Percentiles rank a stretch among this genome's conserved stretches.
These are phyloP conservation scores for Volvox carteri DNA, from an alignment of 163 green algal genomes.

Conservation along the genomic window DNA sequence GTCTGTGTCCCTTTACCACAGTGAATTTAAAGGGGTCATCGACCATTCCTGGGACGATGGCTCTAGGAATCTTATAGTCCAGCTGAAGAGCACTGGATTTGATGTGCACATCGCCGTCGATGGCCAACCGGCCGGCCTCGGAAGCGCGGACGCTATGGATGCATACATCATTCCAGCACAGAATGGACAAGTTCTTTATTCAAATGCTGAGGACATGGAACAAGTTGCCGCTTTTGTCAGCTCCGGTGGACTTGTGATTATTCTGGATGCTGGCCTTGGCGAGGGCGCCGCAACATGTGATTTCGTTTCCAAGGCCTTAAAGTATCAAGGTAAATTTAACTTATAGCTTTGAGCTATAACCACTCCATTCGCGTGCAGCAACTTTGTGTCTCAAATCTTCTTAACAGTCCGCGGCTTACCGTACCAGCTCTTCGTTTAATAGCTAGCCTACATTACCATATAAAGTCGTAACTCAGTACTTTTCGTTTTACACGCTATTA, in stretches of 20 bases:
- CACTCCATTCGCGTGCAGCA: too few relatives aligned
- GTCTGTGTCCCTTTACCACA: not conserved
- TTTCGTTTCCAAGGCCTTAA: not conserved
- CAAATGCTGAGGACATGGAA: not conserved
- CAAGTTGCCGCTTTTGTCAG: not conserved
- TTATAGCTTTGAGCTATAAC: too few relatives aligned
- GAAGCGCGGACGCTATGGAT: too few relatives aligned
- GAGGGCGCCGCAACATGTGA: not conserved
- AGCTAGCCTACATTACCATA: too few relatives aligned
- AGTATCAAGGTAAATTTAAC: slow-evolving; percentile 1
- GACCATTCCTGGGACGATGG: slow-evolving; percentile 10
- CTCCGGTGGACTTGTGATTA: not conserved
- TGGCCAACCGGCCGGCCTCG: not conserved
- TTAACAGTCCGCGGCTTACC: too few relatives aligned
- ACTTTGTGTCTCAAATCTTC: too few relatives aligned
- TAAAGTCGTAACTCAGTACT: too few relatives aligned
- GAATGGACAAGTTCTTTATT: slow-evolving; percentile 2
- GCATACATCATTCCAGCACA: slow-evolving; percentile 25
- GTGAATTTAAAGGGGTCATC: not conserved
- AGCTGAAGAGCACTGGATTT: not conserved
- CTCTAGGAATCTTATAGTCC: not conserved
- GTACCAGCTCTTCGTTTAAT: too few relatives aligned
- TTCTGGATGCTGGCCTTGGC: not conserved
- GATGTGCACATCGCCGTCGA: not conserved
- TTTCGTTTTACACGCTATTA: not conserved